These are phyloP conservation scores for Coniosporium apollinis DNA, from an alignment of 495 filamentous ascomycete genomes.

Conservation along the genomic window DNA sequence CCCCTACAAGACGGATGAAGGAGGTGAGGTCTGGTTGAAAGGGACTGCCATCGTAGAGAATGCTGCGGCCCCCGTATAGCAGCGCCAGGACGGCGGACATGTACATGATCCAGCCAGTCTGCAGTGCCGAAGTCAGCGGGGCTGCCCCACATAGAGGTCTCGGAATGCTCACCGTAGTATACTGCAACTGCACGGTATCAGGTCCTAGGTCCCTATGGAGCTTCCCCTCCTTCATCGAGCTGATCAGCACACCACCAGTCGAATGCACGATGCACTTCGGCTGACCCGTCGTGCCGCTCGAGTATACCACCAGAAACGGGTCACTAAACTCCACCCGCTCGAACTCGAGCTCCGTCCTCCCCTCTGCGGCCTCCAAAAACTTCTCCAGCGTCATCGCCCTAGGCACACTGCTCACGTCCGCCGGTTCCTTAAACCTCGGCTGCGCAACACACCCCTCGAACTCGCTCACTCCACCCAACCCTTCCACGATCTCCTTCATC, in stretches of 20 bases:
- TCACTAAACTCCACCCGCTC: slow-evolving; percentile 46
- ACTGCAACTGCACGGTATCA: slow-evolving; percentile 30
- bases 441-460: slow-evolving; percentile 50
- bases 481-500: slow-evolving; percentile 46
- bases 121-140: not conserved
- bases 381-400: slow-evolving; percentile 32
- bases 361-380: slow-evolving; percentile 32
- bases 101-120: slow-evolving; percentile 80
- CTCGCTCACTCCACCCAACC: slow-evolving; percentile 38
- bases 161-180: slow-evolving; percentile 40
- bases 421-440: slow-evolving; percentile 42
- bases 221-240: slow-evolving; percentile 39
- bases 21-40: slow-evolving; percentile 47
- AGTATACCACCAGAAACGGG: slow-evolving; percentile 57
- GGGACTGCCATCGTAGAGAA: slow-evolving; percentile 65
- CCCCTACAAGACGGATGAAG: slow-evolving; percentile 39
- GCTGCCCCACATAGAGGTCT: not conserved
- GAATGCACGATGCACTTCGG: slow-evolving; percentile 67
- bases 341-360: slow-evolving; percentile 30
- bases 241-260: slow-evolving; percentile 43
- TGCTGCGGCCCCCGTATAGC: slow-evolving; percentile 34
- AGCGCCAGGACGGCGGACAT: slow-evolving; percentile 36
- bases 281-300: slow-evolving; percentile 52
- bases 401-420: slow-evolving; percentile 40
- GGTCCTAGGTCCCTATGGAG: slow-evolving; percentile 39